A percentile compares a stretch with the other conserved stretches of the same genome.
phyloP scores from a whole-genome alignment of 169 alveolate genomes.

The Theileria parva region DNA sequence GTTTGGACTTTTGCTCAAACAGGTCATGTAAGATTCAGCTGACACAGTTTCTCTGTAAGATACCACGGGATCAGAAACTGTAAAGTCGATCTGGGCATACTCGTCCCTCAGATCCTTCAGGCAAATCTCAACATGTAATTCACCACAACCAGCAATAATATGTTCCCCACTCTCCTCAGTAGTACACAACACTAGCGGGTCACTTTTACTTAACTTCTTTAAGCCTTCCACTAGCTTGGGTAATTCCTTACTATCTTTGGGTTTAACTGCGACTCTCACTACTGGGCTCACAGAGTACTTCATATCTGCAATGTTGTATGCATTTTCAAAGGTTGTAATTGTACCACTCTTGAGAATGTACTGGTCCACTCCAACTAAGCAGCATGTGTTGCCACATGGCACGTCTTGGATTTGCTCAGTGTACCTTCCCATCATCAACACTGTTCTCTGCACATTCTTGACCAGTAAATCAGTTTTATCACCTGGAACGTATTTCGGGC shows the following conservation, averaged over 20 bases:
- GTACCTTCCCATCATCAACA: slow-evolving; percentile 98
- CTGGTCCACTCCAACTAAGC: slow-evolving; percentile 98
- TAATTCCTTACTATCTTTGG: slow-evolving; percentile 96
- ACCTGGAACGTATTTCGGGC: slow-evolving; percentile 98
- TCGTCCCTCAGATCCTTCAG: slow-evolving; percentile 98
- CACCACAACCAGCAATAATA: slow-evolving; percentile 99
- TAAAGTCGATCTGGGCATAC: slow-evolving; percentile 97
- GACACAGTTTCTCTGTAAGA: slow-evolving; percentile 98
- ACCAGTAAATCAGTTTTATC: slow-evolving; percentile 94
- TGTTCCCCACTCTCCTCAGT: slow-evolving; percentile 99
- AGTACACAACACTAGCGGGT: slow-evolving; percentile 97
- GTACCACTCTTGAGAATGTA: slow-evolving; percentile 96
- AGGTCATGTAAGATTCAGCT: slow-evolving; percentile 88
- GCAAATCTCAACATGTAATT: slow-evolving; percentile 98
- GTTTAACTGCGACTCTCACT: slow-evolving; percentile 98
- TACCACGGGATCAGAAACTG: slow-evolving; percentile 98
- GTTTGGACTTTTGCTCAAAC: slow-evolving; percentile 98
- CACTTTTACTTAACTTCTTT: slow-evolving; percentile 96
- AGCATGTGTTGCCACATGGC: slow-evolving; percentile 99
- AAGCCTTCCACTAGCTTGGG: slow-evolving; percentile 99
- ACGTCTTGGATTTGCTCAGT: slow-evolving; percentile 95
- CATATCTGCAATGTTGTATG: slow-evolving; percentile 97
- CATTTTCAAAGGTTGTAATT: slow-evolving; percentile 93
- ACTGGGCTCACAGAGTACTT: slow-evolving; percentile 99
- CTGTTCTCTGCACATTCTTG: slow-evolving; percentile 97